Percentiles rank a stretch among this genome's conserved stretches.
phyloP scores from a whole-genome alignment of 2,329 filamentous ascomycete species.

The Botrytis aclada region DNA sequence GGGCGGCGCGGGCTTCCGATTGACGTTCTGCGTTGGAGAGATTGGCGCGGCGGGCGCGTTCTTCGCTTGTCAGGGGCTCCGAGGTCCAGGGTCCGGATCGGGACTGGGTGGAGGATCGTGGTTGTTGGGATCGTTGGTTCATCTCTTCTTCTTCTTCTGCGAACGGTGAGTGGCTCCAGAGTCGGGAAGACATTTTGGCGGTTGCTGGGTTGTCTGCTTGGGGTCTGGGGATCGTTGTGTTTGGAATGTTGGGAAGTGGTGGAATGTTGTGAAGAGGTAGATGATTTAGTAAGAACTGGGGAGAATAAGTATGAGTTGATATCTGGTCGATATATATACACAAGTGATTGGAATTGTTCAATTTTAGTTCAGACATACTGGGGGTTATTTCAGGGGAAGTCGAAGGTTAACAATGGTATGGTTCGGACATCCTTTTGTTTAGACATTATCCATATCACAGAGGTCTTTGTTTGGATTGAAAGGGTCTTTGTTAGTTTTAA shows the following conservation, averaged over 20 bases:
- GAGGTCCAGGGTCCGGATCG: background rate
- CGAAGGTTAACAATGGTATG: background rate
- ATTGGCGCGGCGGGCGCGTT: background rate
- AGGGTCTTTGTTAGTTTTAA: too few species aligned
- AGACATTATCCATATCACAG: rapidly evolving
- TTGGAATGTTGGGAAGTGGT: background rate
- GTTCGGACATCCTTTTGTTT: background rate
- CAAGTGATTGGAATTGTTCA: background rate
- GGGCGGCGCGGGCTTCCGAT: background rate
- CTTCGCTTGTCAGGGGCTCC: background rate
- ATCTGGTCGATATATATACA: background rate
- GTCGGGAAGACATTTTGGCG: background rate
- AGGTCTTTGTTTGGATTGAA: too few species aligned
- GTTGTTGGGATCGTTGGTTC: background rate
- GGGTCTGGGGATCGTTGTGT: background rate
- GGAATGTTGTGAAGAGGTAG: background rate
- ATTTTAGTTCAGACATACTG: background rate
- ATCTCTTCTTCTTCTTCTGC: background rate
- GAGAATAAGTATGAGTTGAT: background rate
- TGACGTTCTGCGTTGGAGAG: background rate
- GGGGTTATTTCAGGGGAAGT: background rate
- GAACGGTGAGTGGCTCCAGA: background rate
- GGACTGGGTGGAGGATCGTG: too few species aligned
- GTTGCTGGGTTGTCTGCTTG: background rate
- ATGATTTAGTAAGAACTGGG: background rate